These are phyloP conservation scores for Coniochaeta sp. DNA, from an alignment of 2,329 filamentous ascomycete genomes.

Conservation along the genomic window DNA sequence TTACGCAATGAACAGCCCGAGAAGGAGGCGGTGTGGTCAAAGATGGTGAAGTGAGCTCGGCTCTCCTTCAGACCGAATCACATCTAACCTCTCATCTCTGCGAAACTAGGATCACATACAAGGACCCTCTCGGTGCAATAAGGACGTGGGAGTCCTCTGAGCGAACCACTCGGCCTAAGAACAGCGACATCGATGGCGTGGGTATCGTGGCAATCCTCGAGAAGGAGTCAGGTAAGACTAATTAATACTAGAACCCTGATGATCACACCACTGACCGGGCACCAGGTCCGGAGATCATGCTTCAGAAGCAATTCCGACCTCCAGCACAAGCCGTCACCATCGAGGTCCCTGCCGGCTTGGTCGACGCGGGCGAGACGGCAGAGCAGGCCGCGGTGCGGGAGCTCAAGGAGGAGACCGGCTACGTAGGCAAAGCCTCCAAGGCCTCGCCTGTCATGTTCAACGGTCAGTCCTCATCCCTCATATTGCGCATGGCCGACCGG, in stretches of 20 bases:
- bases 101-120: constrained; percentile 50
- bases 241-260: too few species aligned
- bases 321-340: constrained; percentile 52
- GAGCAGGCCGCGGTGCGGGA: constrained; percentile 57
- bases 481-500: background rate
- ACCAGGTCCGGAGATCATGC: constrained; percentile 44
- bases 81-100: constrained; percentile 2
- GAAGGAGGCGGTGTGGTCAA: constrained; percentile 51
- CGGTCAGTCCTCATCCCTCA: constrained; percentile 23
- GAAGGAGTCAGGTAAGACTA: constrained; percentile 32
- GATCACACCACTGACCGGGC: background rate
- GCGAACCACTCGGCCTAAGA: constrained; percentile 57
- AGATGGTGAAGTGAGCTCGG: constrained; percentile 43
- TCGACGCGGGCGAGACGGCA: constrained; percentile 54
- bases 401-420: constrained; percentile 60
- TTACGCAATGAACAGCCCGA: constrained; percentile 27
- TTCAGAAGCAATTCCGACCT: constrained; percentile 62
- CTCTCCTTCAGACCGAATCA: background rate
- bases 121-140: constrained; percentile 49
- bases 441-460: constrained; percentile 61
- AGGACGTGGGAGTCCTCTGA: constrained; percentile 68
- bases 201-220: constrained; percentile 64
- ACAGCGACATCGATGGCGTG: constrained; percentile 60
- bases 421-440: constrained; percentile 45
- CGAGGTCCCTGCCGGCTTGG: constrained; percentile 57